Evolutionary conservation across 768 basidiomycete species (phyloP), one percentile per base, ranked within the genome.

Genomic region (Suillus lakei): DNA sequence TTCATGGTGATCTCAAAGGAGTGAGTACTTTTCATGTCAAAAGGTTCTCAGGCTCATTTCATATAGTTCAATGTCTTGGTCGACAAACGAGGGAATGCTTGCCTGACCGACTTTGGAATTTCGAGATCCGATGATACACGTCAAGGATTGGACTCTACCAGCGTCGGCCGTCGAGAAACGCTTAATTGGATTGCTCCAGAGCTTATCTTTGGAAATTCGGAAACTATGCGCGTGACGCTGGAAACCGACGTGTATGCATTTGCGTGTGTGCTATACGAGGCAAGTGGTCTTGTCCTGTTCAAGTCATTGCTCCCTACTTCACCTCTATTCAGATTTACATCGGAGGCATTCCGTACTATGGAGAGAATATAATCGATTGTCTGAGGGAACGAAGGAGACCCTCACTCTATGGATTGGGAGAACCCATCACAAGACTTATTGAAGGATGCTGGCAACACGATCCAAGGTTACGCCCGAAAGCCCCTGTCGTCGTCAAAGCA

Each of bases 1-100:
- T 80, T 16, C 82, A 83, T 30, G 79, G 82, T 8, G 82, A 83
- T 67, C 36, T 83, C 32, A 83, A 82, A 66, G 76, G 75, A 36
- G 81, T 66, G 58, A 69, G 75, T 44, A 26, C 61, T 26, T 23
- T 56, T 21, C 21, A 4, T 67, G n/a, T 21, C 4, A 9, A 41
- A n/a, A 53, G 15, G 8, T 32, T 21, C 55, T 58, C 18, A 21
- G 50, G 36, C 16, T 53, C 28, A 16, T 32, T 44, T 15, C 64
- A 28, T 62, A 26, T 59, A 75, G 76, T 68, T 70, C 21, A 76
- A 76, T 39, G 65, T 72, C 28, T 59, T 76, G 55, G 68, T 76
- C 5, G 64, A 67, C 44, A 51, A 67, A 13, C 12, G 21, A 1
- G 55, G 32, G 23, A 60, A 64, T 13, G 74, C 74, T 54, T 39